Evolutionary conservation across 441 rosid species (phyloP), one percentile per base, ranked within the genome.

Genomic region (Metrosideros polymorpha): DNA sequence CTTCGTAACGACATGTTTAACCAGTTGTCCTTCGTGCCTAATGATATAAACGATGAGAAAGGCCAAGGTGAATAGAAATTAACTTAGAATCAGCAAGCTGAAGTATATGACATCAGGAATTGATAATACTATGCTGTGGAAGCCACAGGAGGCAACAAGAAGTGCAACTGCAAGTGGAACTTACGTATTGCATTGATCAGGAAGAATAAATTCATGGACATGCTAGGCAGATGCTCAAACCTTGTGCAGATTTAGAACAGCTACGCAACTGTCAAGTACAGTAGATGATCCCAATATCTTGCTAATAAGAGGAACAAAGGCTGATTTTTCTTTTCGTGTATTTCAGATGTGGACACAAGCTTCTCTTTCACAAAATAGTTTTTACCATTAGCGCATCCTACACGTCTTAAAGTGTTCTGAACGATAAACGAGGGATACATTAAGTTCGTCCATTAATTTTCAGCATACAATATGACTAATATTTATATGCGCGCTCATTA

Each of bases 1-100:
- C 54, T 82, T 2, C 6, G 0, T 13, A 1, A 51, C 53, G 0
- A 82, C 6, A 6, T 0, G 22, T 47, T 42, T 1, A 43, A 27
- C 35, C 0, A 82, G 54, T 51, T 47, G 0, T 43, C 83, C 83
- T 45, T 47, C 83, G 6, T 47, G 24, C 53, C 83, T 82, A 29
- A 82, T 7, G 13, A 22, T 5, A n/a, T 3, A 30, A 15, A 30
- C 1, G 39, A 30, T 7, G 71, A 7, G 39, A 59, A 27, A 47
- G 39, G 9, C 10, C 71, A 15, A 6, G 9, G 22, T 13, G 32
- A 79, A 27, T 0, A 24, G 32, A 27, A 9, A 42, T 0, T 12
- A 39, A 22, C 22, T 79, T 42, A 59, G 1, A 1, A 59, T 29
- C 9, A 22, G 32, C 39, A 59, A 57, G 9, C 29, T 13, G 9